These are phyloP conservation scores for Tillandsia fasciculata DNA, from an alignment of 176 grass and related monocot species.

Conservation along the genomic window DNA sequence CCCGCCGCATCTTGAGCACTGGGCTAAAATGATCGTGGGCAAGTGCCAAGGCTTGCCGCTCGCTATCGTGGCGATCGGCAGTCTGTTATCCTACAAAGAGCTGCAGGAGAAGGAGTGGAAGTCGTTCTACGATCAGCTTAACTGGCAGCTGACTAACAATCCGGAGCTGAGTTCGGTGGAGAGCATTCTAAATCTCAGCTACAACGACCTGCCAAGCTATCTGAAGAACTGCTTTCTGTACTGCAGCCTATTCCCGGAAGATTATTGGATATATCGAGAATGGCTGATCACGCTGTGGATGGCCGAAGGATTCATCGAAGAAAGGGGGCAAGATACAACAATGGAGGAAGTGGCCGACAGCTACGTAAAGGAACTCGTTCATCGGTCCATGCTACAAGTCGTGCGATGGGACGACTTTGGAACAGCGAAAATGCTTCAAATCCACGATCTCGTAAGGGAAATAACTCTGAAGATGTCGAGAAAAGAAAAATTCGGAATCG, in stretches of 20 bases:
- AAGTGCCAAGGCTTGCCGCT: conserved; percentile 42
- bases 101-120: conserved; percentile 24
- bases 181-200: conserved; percentile 36
- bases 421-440: conserved; percentile 16
- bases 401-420: conserved; percentile 18
- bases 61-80: conserved; percentile 31
- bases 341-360: conserved; percentile 26
- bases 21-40: conserved; percentile 18
- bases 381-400: conserved; percentile 32
- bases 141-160: conserved; percentile 33
- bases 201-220: conserved; percentile 27
- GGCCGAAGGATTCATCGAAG: conserved; percentile 38
- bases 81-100: conserved; percentile 34
- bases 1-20: conserved; percentile 15
- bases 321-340: conserved; percentile 13
- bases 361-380: conserved; percentile 28
- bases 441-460: conserved; percentile 46
- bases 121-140: conserved; percentile 30
- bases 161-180: conserved; percentile 21
- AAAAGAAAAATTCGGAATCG: conserved; percentile 27
- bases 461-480: conserved; percentile 20
- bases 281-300: conserved; percentile 33
- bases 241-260: conserved; percentile 33
- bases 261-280: conserved; percentile 26
- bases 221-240: conserved; percentile 43